phyloP scores from a whole-genome alignment of 2,329 filamentous ascomycete species.

The Phaeosphaeriaceae sp. region DNA sequence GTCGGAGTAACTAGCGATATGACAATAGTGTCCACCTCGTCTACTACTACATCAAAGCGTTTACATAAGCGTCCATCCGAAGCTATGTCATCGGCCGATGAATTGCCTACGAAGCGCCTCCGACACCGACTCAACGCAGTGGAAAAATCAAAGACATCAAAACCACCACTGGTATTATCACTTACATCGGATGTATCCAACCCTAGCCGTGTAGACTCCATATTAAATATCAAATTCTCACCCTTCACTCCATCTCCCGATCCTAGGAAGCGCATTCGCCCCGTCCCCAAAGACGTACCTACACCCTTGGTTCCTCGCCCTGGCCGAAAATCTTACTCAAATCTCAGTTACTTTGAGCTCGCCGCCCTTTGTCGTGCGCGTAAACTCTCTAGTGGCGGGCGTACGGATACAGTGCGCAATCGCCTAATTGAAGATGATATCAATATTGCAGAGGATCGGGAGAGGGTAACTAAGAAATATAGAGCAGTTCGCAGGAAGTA shows the following conservation, averaged over 20 bases:
- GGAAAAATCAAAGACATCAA: too few relatives aligned
- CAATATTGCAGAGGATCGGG: slow-evolving; percentile 8
- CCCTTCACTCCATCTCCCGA: neutral
- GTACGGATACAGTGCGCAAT: slow-evolving; percentile 12
- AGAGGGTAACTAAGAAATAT: slow-evolving; percentile 4
- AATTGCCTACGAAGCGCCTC: too few relatives aligned
- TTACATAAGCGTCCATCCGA: too few relatives aligned
- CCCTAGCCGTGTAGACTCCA: too few relatives aligned
- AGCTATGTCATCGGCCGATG: too few relatives aligned
- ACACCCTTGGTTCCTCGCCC: slow-evolving; percentile 4
- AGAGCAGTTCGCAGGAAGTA: neutral
- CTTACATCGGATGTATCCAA: too few relatives aligned
- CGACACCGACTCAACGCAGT: too few relatives aligned
- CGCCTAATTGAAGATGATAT: slow-evolving; percentile 29
- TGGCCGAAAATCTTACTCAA: slow-evolving; percentile 11
- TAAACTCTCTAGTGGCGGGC: slow-evolving; percentile 16
- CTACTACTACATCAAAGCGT: too few relatives aligned
- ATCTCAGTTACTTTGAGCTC: slow-evolving; percentile 22
- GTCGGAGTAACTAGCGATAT: too few relatives aligned
- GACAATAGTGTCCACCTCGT: too few relatives aligned
- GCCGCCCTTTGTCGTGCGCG: slow-evolving; percentile 22
- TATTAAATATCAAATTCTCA: neutral
- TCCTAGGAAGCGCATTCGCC: neutral
- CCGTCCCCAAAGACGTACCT: neutral
- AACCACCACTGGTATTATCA: too few relatives aligned